Base-by-base conservation (phyloP, 139 green algal species). In the Haematococcus lacustris region DNA sequence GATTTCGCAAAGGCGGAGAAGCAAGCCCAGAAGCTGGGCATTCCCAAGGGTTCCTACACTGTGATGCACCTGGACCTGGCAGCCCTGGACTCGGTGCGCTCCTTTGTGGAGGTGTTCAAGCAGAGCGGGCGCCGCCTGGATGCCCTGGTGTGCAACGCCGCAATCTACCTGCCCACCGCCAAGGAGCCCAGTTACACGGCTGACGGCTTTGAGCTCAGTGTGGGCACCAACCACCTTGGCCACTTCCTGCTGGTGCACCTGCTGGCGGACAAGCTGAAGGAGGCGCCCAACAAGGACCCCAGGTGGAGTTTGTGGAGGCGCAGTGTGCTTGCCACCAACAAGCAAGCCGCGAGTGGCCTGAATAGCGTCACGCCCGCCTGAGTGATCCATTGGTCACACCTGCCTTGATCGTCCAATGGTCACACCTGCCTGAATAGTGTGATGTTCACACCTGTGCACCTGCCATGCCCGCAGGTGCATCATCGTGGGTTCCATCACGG, bases 241-340 rank as follows among this genome's bases (percentile, higher is more conserved):
- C 93, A 98, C 89, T 97, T 97, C 86, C 83, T 97, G 75, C 85
- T 97, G 65, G 77, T 78, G 51, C 90, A 96, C 80, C 76, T 96
- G 70, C 77, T 98, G 68, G 67, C 96, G 70, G 78, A 92, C 37
- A 87, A 97, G 73, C 78, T 98, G 28, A 79, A 93, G 80, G 75
- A 87, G 57, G 77, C 83, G 7, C 76, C 85, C 71, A 78, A 88
- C 51, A 83, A 83, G 77, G 80, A 73, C 59, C 81, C 80, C 26
- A 85, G 73, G 51, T 81, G 76, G n/a, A n/a, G n/a, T n/a, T n/a
- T n/a, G n/a, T n/a, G n/a, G n/a, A n/a, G n/a, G n/a, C n/a, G n/a
- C n/a, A n/a, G n/a, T n/a, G n/a, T n/a, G n/a, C n/a, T n/a, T n/a
- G n/a, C n/a, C n/a, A n/a, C n/a, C n/a, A n/a, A n/a, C n/a, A n/a